Conservation (phyloP, 23 red algal species). For the Cyanidioschyzon merolae region DNA sequence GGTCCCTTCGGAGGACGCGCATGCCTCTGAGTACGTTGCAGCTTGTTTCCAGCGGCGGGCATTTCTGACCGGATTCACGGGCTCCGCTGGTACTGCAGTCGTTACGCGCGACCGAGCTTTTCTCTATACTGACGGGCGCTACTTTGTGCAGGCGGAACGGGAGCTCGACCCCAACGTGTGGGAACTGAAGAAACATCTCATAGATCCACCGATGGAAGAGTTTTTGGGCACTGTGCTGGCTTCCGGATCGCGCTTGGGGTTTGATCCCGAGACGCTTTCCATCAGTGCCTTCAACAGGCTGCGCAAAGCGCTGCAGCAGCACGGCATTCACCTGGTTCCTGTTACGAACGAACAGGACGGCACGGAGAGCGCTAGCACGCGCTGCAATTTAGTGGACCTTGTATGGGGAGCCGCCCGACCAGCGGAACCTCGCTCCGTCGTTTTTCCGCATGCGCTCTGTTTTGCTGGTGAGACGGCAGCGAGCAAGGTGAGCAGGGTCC, state of each 20-base stretch:
- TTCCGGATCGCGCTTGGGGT: constrained; percentile 15
- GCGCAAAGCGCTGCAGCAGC: neutral
- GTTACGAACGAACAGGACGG: neutral
- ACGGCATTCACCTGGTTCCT: constrained; percentile 21
- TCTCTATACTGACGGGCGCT: constrained; percentile 87
- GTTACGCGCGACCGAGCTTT: constrained; percentile 43
- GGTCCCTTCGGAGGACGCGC: constrained; percentile 64
- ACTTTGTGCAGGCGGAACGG: constrained; percentile 74
- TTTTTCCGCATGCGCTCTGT: constrained; percentile 44
- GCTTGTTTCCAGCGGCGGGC: constrained; percentile 48
- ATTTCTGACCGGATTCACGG: constrained; percentile 74
- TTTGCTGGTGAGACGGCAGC: constrained; percentile 42
- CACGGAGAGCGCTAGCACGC: neutral
- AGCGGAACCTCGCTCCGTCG: constrained; percentile 27
- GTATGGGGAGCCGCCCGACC: constrained; percentile 68
- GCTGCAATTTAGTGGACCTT: constrained; percentile 57
- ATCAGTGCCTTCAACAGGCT: constrained; percentile 28
- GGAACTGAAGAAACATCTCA: constrained; percentile 52
- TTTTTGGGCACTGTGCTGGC: constrained; percentile 29
- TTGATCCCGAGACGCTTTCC: constrained; percentile 40
- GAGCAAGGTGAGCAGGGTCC: constrained; percentile 44
- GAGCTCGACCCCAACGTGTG: constrained; percentile 51
- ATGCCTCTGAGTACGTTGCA: constrained; percentile 73
- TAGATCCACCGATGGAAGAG: constrained; percentile 30
- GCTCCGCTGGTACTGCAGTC: constrained; percentile 72